These are phyloP conservation scores for Colletotrichum truncatum DNA, from an alignment of 2,329 filamentous ascomycete species.

Conservation along the genomic window DNA sequence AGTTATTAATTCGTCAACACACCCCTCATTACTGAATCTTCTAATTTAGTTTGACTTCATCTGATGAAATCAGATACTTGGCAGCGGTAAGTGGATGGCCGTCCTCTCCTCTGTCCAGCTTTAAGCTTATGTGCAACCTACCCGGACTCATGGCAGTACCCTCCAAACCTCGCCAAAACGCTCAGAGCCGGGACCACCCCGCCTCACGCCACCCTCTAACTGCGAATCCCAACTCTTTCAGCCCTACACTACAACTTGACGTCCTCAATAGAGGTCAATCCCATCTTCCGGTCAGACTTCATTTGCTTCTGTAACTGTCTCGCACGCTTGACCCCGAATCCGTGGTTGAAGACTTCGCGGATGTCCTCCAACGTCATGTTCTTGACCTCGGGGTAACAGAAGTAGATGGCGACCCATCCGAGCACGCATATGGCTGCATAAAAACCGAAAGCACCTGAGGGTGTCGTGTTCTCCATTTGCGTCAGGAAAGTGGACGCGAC, in stretches of 20 bases:
- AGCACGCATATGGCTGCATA: constrained; percentile 58
- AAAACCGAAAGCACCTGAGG: constrained; percentile 60
- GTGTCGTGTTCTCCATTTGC: constrained; percentile 58
- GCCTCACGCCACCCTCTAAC: not conserved
- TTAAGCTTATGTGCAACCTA: not conserved
- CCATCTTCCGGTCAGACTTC: constrained; percentile 27
- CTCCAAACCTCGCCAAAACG: not conserved
- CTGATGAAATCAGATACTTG: not conserved
- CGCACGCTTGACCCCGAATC: constrained; percentile 54
- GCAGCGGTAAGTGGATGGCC: not conserved
- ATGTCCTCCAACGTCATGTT: constrained; percentile 64
- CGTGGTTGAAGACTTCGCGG: constrained; percentile 57
- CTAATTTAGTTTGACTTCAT: not conserved
- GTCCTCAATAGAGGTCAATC: not conserved
- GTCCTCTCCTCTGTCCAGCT: not conserved
- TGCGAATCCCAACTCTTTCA: constrained; percentile 1
- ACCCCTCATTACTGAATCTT: not conserved
- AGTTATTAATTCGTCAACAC: not conserved
- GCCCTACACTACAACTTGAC: not conserved
- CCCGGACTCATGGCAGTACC: not conserved
- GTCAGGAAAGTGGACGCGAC: constrained; percentile 59
- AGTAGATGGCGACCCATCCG: constrained; percentile 55
- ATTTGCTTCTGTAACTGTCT: constrained; percentile 46
- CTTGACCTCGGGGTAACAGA: constrained; percentile 63
- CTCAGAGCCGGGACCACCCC: not conserved